Percentiles rank a stretch among this genome's conserved stretches.
phyloP scores from a whole-genome alignment of 2,329 filamentous ascomycete species.

The Penicillium paneum region DNA sequence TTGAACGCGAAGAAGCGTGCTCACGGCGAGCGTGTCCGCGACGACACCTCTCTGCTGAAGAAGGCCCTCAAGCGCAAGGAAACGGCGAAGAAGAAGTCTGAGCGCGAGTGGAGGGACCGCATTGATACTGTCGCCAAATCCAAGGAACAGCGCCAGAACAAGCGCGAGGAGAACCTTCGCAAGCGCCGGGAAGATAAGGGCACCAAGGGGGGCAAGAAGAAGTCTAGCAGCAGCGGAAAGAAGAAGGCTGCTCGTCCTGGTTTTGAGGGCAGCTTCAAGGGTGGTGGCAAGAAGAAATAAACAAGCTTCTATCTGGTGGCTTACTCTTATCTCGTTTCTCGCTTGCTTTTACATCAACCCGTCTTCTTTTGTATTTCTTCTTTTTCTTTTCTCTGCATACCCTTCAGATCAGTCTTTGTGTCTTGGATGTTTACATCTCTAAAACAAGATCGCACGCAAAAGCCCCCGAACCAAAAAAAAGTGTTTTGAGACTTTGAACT shows the following conservation, averaged over 20 bases:
- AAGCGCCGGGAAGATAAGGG: conserved; percentile 74
- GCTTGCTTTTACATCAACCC: not conserved
- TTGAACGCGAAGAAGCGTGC: conserved; percentile 83
- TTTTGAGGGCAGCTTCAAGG: conserved; percentile 70
- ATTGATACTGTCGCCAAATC: conserved; percentile 69
- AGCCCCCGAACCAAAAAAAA: conserved; percentile 20
- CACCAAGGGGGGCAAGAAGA: conserved; percentile 49
- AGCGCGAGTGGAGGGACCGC: conserved; percentile 78
- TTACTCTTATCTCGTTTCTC: not conserved
- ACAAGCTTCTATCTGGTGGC: not conserved
- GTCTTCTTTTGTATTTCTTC: conserved; percentile 1
- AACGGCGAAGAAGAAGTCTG: conserved; percentile 82
- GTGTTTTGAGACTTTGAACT: conserved; percentile 26
- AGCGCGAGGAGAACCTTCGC: conserved; percentile 73
- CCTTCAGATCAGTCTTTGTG: conserved; percentile 6
- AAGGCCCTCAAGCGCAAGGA: conserved; percentile 95
- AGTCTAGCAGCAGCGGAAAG: conserved; percentile 36
- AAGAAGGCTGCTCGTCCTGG: conserved; percentile 60
- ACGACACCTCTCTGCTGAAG: conserved; percentile 83
- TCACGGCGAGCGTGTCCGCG: conserved; percentile 83
- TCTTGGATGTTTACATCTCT: not conserved
- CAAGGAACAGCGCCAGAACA: conserved; percentile 75
- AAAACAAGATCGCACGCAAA: not conserved
- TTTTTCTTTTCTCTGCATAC: conserved; percentile 8
- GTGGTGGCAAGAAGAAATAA: conserved; percentile 45